Base-by-base conservation (phyloP, 2,329 filamentous ascomycete species). In the Boeremia exigua region DNA sequence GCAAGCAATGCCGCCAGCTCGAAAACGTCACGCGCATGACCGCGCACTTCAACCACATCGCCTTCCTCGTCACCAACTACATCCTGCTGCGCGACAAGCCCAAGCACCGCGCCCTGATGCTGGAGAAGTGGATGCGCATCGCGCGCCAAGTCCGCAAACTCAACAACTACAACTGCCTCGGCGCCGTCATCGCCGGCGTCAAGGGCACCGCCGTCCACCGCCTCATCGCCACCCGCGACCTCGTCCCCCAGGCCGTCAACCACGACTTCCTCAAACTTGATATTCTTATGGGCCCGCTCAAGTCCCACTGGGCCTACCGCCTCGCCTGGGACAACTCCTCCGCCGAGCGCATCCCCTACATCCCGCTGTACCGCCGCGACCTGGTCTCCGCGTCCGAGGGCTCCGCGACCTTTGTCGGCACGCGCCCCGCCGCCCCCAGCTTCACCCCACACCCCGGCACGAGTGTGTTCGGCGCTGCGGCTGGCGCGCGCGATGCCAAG, bases 111-210 rank as follows among this genome's bases (percentile, higher is more conserved):
- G 93, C 92, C 2, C 84, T 89, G 60, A 94, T 95, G 78, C 79
- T 99, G 51, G 94, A 97, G 74, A 97, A 96, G 73, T 96, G 97
- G 73, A 98, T 98, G 91, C 86, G 85, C 47, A 87, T 99, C 65
- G 93, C 94, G 32, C 75, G 78, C 68, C 94, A 92, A 78, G 81
- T 99, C 45, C 89, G 95, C 34, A 88, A 93, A 70, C 79, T 96
- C 59, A 97, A 98, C 80, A 98, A 99, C 75, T 99, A 98, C 81
- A 98, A 98, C 73, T 90, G 92, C 0, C 81, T 99, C 1, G 94
- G 93, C n/a, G 94, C 95, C 7, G 87, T 99, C 32, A 85, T 99
- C 54, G 94, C 95, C 6, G 95, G 94, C 8, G 89, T 99, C 69
- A 96, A 96, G 71, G 90, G 91, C 56, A 91, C 90, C 2, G 87